Evolutionary conservation across 345 rosid genomes (phyloP), one percentile per base, ranked within the genome.

Genomic region (Viola odorata): DNA sequence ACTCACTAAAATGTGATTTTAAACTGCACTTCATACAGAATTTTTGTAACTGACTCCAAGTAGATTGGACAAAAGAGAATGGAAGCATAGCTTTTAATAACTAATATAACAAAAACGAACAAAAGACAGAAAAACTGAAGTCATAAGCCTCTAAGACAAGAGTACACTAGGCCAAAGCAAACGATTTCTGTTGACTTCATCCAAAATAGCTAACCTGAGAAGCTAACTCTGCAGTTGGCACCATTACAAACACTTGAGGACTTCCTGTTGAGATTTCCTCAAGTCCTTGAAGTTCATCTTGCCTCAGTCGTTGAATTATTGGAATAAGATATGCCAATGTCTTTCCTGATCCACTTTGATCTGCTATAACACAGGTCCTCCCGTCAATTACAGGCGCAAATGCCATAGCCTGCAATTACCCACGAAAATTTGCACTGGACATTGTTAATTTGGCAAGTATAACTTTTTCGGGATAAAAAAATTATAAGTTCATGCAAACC

Each of bases 271-370:
- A 74, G 12, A 87, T 75, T 66, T 80, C 77, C 71, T 85, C 74
- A 59, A 61, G 72, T 72, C 90, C 91, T 62, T 85, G 78, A 50
- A 86, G 82, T 69, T 94, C 99, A 68, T 89, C 96, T 73, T 86
- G 83, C 75, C 96, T 85, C 64, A 87, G 87, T 69, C 83, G 82
- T 76, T 87, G 99, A 71, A 89, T 80, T 39, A 83, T 61, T 55
- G 97, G 99, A 12, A 81, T 61, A 47, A 94, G 90, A 83, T 89
- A 94, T 62, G 99, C 88, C 70, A 94, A 63, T 37, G 99, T 94
- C 84, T 94, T 89, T 51, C 99, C 97, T 17, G 99, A 94, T 61
- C 99, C 99, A 81, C 97, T 94, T 79, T 94, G 99, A 71, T 92
- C 98, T 56, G 98, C 96, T 76, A 92, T 68, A 23, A 92, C 74